Evolutionary conservation across 371 early-diverging fungal genomes (phyloP), one percentile per base, ranked within the genome.

Genomic region (Coemansia sp.): DNA sequence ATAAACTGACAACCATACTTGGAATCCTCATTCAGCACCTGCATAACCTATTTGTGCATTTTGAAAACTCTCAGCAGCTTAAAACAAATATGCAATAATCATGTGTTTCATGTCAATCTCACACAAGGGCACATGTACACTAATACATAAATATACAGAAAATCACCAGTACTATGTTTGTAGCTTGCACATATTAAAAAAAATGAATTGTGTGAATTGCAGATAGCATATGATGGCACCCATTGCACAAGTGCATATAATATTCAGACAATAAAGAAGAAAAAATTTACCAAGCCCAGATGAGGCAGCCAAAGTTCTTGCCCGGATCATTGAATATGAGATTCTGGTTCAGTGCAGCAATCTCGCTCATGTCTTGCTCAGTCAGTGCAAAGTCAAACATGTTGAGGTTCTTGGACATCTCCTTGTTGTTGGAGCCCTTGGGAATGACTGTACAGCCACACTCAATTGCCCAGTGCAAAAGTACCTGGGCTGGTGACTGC

Each of bases 391-490:
- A 69, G 39, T 34, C 51, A 53, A 69, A 63, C 34, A 74, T 4
- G 16, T 56, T 36, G 40, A 63, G 55, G 53, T 78, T 78, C 36
- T 75, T 56, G n/a, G 33, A 12, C 55, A 78, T 48, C 4, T 77
- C 43, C 5, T n/a, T 33, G 14, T 57, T 47, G 20, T 58, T 66
- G 4, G 68, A 63, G 1, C 67, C 66, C 61, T 77, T 77, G 38
- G 78, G 78, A 48, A 77, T 77, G 16, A 77, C 68, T 0, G 59
- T 59, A 11, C 54, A 53, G 3, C 68, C 71, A 35, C 88, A 85
- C 65, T 89, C 78, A 33, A 86, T 72, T 7, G 84, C 86, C 91
- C 93, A 94, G 26, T 86, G 83, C 31, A 94, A 65, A 16, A 89
- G 72, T 48, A 91, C 83, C 65, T 93, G 91, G 10, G 92, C 88